These are phyloP conservation scores for Claviceps purpurea DNA, from an alignment of 2,329 filamentous ascomycete genomes.

Conservation along the genomic window DNA sequence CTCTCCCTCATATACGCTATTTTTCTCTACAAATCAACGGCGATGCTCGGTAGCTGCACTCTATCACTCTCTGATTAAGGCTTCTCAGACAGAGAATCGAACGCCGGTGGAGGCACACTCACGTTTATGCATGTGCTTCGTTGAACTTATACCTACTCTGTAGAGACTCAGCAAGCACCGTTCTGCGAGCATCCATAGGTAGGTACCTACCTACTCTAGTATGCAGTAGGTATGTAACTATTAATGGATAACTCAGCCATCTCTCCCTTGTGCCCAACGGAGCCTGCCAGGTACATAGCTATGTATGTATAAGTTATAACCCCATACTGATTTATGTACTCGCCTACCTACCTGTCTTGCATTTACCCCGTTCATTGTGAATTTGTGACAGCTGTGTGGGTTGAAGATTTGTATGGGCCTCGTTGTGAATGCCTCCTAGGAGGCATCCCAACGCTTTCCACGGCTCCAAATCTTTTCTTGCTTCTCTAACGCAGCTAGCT, in stretches of 20 bases:
- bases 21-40: no score
- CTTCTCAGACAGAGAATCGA: not conserved
- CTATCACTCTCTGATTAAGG: not conserved
- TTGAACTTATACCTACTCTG: not conserved
- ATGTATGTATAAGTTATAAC: not conserved
- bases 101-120: not conserved
- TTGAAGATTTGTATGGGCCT: not conserved
- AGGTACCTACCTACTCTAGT: no score
- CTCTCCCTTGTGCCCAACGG: not conserved
- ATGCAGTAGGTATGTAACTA: not conserved
- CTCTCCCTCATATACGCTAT: no score
- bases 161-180: not conserved
- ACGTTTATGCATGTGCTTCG: not conserved
- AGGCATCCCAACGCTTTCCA: no score
- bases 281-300: no score
- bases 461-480: no score
- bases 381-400: not conserved
- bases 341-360: not conserved
- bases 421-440: no score
- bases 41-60: not conserved
- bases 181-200: not conserved
- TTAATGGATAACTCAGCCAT: not conserved
- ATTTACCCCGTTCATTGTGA: not conserved
- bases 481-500: no score
- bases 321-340: not conserved